A percentile compares a stretch with the other conserved stretches of the same genome.
phyloP scores from a whole-genome alignment of 371 early-diverging fungal species.

The Nematocida sp. region DNA sequence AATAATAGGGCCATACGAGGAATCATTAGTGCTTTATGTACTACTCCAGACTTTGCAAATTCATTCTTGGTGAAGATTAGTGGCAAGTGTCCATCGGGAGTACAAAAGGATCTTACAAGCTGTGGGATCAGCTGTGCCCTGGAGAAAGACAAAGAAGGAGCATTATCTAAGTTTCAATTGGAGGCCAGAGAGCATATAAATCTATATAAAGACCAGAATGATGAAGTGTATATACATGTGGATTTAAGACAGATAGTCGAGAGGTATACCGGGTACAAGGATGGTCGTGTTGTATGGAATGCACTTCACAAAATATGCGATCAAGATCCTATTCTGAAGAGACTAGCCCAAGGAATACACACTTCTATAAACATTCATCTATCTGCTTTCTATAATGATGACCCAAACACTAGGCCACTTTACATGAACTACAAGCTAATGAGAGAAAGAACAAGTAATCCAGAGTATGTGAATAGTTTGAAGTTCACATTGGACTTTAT shows the following conservation, averaged over 20 bases:
- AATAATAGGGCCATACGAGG: background rate
- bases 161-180: background rate
- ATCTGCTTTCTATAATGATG: constrained; percentile 36
- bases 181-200: constrained; percentile 23
- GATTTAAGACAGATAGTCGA: constrained; percentile 35
- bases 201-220: background rate
- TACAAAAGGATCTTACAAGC: background rate
- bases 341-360: constrained; percentile 14
- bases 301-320: constrained; percentile 1
- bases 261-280: constrained; percentile 38
- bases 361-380: constrained; percentile 26
- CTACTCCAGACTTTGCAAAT: background rate
- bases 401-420: background rate
- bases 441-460: background rate
- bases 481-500: constrained; percentile 14
- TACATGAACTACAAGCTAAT: constrained; percentile 45
- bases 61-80: background rate
- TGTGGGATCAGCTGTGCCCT: background rate
- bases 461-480: constrained; percentile 8
- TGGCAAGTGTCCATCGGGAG: background rate
- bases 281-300: constrained; percentile 30
- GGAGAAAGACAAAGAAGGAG: background rate
- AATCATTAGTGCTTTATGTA: background rate
- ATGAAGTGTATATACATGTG: background rate
- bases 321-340: constrained; percentile 8